Base-by-base conservation (phyloP, 2,329 filamentous ascomycete species). In the Sodiomyces alkalinus region DNA sequence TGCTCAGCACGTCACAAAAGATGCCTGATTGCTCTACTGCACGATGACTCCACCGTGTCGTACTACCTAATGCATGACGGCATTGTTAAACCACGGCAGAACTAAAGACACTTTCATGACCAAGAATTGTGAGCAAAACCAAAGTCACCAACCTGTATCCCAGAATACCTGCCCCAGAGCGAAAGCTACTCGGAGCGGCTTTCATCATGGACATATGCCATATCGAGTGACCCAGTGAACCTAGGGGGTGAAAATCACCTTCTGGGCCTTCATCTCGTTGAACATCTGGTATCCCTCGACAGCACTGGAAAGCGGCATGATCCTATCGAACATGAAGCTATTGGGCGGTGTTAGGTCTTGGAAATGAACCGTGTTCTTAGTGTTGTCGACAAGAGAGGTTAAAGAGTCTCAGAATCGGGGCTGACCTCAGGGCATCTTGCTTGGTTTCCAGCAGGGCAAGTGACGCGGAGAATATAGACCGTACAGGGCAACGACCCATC, bases 41-140 rank as follows among this genome's bases (percentile, higher is more conserved):
- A 83, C 45, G 72, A 79, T 41, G 81, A 90, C 52, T 86, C 80
- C 38, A 87, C 81, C 0, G 65, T 90, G 12, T 77, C 82, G 22
- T 90, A 87, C 53, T 90, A 90, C 46, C 65, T 86, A 37, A 70
- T 87, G 48, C 80, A 87, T 43, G 80, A 87, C 49, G 81, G 80
- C n/a, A 73, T 86, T 38, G 79, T 87, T 29, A 90, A 87, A 58
- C 81, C 81, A 15, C 64, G 81, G 32, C 81, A 87, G 49, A 90
- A 90, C 48, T 87, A 56, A 19, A 18, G 10, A 19, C 19, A 17
- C 6, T 11, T 11, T 22, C n/a, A 12, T n/a, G 20, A n/a, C 20
- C 11, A 6, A n/a, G 5, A 4, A 7, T 10, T 22, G 7, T 13
- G 20, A n/a, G 20, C 20, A n/a, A n/a, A n/a, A n/a, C n/a, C n/a